These are phyloP conservation scores for Sugiyamaella grinbergsii DNA, from an alignment of 1,139 yeast genomes.

Conservation along the genomic window DNA sequence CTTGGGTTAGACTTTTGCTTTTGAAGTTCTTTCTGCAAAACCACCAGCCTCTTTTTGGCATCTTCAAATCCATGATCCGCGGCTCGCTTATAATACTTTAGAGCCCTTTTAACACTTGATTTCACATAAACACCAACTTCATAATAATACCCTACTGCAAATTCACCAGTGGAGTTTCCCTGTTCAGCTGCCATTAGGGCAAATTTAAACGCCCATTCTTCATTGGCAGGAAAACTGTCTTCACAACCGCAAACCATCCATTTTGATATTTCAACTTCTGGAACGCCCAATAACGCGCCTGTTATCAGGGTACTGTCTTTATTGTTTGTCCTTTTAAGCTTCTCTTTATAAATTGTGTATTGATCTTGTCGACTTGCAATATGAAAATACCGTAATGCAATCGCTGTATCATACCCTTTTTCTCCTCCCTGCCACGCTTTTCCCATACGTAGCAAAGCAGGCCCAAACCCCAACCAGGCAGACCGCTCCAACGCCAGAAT, in stretches of 20 bases:
- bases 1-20: background rate
- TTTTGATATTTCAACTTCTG: conserved; percentile 46
- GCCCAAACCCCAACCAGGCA: conserved; percentile 44
- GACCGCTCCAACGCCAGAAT: conserved; percentile 42
- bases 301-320: background rate
- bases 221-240: conserved; percentile 39
- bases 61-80: conserved; percentile 40
- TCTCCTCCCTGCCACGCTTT: conserved; percentile 45
- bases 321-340: conserved; percentile 20
- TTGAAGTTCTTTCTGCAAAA: conserved; percentile 25
- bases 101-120: conserved; percentile 37
- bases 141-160: conserved; percentile 46
- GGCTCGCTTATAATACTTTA: conserved; percentile 39
- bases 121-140: conserved; percentile 46
- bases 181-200: conserved; percentile 43
- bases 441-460: conserved; percentile 47
- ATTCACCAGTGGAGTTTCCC: conserved; percentile 43
- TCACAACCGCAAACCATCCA: conserved; percentile 47
- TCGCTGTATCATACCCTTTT: conserved; percentile 43
- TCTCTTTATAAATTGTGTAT: conserved; percentile 32
- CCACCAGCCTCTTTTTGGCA: conserved; percentile 39
- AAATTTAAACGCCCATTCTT: conserved; percentile 45
- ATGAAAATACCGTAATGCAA: conserved; percentile 45
- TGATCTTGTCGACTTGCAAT: conserved; percentile 45
- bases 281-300: conserved; percentile 37